phyloP scores from a whole-genome alignment of 345 rosid genomes.

The Mallotus nudiflorus region DNA sequence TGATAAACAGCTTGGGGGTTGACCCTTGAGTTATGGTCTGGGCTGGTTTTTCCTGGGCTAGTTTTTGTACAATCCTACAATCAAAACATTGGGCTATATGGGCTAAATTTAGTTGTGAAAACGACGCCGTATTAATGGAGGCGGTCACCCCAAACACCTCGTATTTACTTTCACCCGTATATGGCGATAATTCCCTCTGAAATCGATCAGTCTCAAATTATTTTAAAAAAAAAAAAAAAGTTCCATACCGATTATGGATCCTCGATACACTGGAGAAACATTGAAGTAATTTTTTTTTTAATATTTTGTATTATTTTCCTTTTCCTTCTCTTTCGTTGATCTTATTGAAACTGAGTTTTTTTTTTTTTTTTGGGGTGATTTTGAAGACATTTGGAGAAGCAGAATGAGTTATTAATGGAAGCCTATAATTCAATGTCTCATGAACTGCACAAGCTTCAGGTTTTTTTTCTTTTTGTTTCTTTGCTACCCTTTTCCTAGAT shows the following conservation, averaged over 20 bases:
- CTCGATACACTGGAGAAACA: conserved; percentile 31
- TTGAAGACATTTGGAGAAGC: conserved; percentile 60
- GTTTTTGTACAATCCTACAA: too few species aligned
- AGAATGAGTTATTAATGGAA: conserved; percentile 50
- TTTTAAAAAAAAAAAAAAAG: too few species aligned
- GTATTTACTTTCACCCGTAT: too few species aligned
- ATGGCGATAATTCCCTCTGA: too few species aligned
- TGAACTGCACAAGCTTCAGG: conserved; percentile 60
- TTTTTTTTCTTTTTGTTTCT: conserved; percentile 7
- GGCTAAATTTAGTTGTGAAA: too few species aligned
- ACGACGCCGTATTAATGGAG: too few species aligned
- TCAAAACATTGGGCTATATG: too few species aligned
- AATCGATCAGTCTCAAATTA: too few species aligned
- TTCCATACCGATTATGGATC: conserved; percentile 44
- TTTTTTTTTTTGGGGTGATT: neutral
- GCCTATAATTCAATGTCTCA: conserved; percentile 40
- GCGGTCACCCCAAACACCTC: too few species aligned
- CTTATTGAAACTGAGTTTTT: neutral
- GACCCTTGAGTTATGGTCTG: too few species aligned
- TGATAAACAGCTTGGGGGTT: too few species aligned
- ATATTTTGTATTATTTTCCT: neutral
- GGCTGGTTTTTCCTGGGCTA: too few species aligned
- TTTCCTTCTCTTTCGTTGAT: neutral
- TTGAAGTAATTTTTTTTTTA: conserved; percentile 25
- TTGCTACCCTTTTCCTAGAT: neutral